Conservation (phyloP, 768 basidiomycete species). For the Postia placenta region DNA sequence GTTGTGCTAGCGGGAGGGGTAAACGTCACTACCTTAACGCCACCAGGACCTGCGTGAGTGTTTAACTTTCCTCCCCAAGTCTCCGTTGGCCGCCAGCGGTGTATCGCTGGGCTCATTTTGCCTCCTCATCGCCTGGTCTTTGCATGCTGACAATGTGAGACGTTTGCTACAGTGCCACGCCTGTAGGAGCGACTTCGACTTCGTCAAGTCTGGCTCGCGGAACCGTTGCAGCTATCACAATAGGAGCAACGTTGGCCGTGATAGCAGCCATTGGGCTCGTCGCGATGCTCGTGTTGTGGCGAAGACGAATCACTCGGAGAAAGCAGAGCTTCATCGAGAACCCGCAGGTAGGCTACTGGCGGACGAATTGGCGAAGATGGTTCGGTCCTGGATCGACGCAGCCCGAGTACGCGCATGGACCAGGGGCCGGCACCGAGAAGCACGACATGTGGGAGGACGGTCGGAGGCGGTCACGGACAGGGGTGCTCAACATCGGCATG, state of each 20-base stretch:
- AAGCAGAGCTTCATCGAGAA: constrained; percentile 24
- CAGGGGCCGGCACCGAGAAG: constrained; percentile 3
- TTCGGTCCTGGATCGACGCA: neutral
- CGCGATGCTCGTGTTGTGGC: constrained; percentile 31
- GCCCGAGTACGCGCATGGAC: constrained; percentile 1
- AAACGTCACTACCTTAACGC: constrained; percentile 31
- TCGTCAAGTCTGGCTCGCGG: constrained; percentile 36
- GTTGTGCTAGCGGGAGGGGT: constrained; percentile 46
- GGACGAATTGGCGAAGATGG: neutral
- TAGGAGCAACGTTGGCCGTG: constrained; percentile 50
- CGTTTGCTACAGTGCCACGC: constrained; percentile 9
- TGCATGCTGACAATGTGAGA: constrained; percentile 1
- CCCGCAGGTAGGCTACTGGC: constrained; percentile 14
- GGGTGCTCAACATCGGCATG: constrained; percentile 13
- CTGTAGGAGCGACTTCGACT: constrained; percentile 9
- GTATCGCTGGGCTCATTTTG: neutral
- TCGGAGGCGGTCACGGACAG: neutral
- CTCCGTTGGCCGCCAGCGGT: neutral
- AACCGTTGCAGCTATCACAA: constrained; percentile 59
- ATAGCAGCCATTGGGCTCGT: constrained; percentile 40
- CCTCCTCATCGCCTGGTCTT: neutral
- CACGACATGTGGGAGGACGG: neutral
- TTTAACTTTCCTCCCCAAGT: neutral
- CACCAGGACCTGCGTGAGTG: neutral
- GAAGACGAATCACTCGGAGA: constrained; percentile 24